Conservation (phyloP, 352 stramenopile genomes). For the Blastocystis sp. region DNA sequence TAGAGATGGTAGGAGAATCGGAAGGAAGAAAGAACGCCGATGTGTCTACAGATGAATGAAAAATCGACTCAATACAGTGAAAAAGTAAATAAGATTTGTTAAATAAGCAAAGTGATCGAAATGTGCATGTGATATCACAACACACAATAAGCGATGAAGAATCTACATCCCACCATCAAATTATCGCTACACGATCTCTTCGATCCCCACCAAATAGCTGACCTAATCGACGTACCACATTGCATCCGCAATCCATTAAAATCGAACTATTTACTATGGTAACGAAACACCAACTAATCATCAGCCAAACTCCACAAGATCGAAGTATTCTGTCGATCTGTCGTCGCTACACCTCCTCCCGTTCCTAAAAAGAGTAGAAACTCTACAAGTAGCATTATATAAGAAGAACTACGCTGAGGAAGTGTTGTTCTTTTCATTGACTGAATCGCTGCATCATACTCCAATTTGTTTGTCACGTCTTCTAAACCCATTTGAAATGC, state of each 20-base stretch:
- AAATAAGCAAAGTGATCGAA: slow-evolving; percentile 44
- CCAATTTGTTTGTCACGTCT: neutral
- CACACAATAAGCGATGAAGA: neutral
- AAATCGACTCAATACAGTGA: neutral
- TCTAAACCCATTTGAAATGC: neutral
- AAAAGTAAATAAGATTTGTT: neutral
- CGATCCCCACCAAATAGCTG: neutral
- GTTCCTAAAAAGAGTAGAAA: slow-evolving; percentile 46
- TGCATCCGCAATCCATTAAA: slow-evolving; percentile 27
- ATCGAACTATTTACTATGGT: neutral
- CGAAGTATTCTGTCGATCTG: slow-evolving; percentile 16
- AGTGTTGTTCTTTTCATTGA: neutral
- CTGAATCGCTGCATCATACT: neutral
- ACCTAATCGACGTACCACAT: neutral
- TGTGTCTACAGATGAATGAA: neutral
- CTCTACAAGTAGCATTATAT: neutral
- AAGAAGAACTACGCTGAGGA: neutral
- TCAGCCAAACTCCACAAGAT: slow-evolving; percentile 4
- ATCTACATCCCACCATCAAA: neutral
- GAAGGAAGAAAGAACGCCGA: slow-evolving; percentile 21
- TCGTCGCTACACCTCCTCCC: neutral
- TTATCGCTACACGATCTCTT: neutral
- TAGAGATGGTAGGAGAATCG: neutral
- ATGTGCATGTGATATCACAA: slow-evolving; percentile 28
- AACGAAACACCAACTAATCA: neutral